Evolutionary conservation across 352 stramenopile genomes (phyloP), one percentile per base, ranked within the genome.

Genomic region (Pythium myriotylum): DNA sequence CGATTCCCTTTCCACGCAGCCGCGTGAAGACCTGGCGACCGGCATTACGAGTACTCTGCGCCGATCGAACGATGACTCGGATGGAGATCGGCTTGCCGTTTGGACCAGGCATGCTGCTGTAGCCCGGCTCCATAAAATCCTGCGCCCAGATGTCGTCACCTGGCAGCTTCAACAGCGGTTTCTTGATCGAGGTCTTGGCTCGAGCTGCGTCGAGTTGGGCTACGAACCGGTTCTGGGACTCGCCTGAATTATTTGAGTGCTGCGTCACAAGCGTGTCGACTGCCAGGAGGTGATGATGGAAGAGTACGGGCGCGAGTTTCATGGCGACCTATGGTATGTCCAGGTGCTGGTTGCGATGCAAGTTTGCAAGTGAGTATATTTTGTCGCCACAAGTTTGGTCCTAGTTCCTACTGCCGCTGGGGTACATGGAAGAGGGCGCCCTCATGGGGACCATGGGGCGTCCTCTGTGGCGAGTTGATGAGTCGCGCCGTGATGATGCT

Each of bases 121-220:
- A 62, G 19, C 42, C 54, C 13, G 54, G 54, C 24, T 62, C 54
- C 54, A 62, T 62, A 17, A 62, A 54, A 20, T 62, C 54, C 41
- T 62, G 54, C n/a, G 46, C 29, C 54, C 54, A 62, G 32, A 61
- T 32, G 32, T 62, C 54, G 14, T 27, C 23, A 13, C 54, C 43
- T 2, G 54, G 43, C 6, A 62, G 27, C 32, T 43, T 62, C 13
- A 62, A 1, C 12, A 62, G 23, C 9, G 42, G 42, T 12, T 54
- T 54, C n/a, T 20, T 27, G 19, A 53, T 43, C 9, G 54, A 39
- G 10, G 41, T 51, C 54, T 62, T 62, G 9, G 54, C 35, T 22
- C 54, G 54, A 17, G 41, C 54, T 2, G 52, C 52, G 26, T 59
- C 52, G 32, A 62, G 54, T n/a, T 62, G 27, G 3, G 54, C 20